phyloP scores from a whole-genome alignment of 306 rosid genomes.

The Trichosanthes truncata region DNA sequence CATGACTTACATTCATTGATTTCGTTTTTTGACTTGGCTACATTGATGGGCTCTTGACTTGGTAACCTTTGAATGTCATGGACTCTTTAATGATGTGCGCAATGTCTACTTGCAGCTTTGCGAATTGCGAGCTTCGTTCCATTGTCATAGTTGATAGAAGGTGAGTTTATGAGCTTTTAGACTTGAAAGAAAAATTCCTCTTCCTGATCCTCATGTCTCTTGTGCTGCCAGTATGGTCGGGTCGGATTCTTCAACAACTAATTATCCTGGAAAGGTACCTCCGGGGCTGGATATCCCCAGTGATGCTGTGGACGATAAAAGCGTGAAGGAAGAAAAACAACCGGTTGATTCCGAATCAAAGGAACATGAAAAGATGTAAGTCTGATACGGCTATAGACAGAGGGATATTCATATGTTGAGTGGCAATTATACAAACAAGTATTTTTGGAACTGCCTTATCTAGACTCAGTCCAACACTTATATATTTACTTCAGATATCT shows the following conservation, averaged over 20 bases:
- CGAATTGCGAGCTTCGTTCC: constrained; percentile 70
- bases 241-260: constrained; percentile 40
- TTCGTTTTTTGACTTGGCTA: background rate
- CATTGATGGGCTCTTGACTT: background rate
- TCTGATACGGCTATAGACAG: background rate
- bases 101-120: constrained; percentile 43
- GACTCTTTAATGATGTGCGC: background rate
- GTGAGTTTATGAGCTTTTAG: constrained; percentile 26
- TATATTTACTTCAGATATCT: background rate
- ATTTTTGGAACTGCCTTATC: constrained; percentile 6
- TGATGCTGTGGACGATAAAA: constrained; percentile 27
- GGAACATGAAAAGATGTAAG: constrained; percentile 5
- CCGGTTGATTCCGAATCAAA: background rate
- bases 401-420: background rate
- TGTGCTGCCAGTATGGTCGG: constrained; percentile 36
- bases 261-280: constrained; percentile 63
- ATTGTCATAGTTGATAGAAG: constrained; percentile 48
- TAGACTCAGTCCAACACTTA: background rate
- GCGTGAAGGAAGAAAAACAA: constrained; percentile 15
- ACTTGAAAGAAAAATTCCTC: background rate
- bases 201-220: constrained; percentile 16
- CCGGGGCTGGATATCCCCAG: constrained; percentile 43
- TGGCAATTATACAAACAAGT: constrained; percentile 3
- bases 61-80: background rate
- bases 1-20: background rate